Conservation (phyloP, 148 eudicot genomes). For the Linanthus parryae region DNA sequence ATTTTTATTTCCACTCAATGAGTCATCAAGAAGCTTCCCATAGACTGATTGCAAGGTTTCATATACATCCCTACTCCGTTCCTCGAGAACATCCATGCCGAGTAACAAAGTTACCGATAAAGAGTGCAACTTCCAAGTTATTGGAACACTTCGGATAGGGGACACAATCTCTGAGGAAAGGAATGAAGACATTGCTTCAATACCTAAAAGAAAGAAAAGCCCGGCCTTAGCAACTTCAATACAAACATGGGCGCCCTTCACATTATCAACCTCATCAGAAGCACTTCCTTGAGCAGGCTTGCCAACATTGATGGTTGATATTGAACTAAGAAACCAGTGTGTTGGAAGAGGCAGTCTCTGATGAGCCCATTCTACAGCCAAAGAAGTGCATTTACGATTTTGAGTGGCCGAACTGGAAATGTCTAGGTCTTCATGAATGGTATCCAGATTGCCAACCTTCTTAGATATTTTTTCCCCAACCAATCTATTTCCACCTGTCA, state of each 20-base stretch:
- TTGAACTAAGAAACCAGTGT: constrained; percentile 86
- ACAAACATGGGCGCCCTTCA: constrained; percentile 17
- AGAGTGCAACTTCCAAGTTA: constrained; percentile 88
- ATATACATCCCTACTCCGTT: constrained; percentile 55
- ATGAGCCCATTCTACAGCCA: constrained; percentile 75
- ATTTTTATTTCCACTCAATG: constrained; percentile 19
- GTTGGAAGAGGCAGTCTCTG: constrained; percentile 86
- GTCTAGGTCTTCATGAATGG: constrained; percentile 68
- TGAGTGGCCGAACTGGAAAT: constrained; percentile 13
- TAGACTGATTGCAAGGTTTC: constrained; percentile 65
- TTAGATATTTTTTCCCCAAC: constrained; percentile 15
- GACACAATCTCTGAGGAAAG: constrained; percentile 31
- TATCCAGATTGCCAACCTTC: constrained; percentile 36
- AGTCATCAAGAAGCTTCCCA: constrained; percentile 55
- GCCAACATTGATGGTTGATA: constrained; percentile 29
- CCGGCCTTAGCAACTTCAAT: constrained; percentile 75
- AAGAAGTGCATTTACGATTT: constrained; percentile 20
- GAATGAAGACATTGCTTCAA: constrained; percentile 59
- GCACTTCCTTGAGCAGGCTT: constrained; percentile 16
- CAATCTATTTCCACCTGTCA: constrained; percentile 13
- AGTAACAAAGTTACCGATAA: constrained; percentile 55
- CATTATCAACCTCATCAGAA: constrained; percentile 11
- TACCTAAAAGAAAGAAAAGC: constrained; percentile 71
- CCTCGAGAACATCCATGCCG: constrained; percentile 76
- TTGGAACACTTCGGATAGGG: constrained; percentile 40